Percentiles rank a stretch among this genome's conserved stretches.
Evolutionary conservation across 352 stramenopile genomes (phyloP).

Genomic region (Discostella stelligera): DNA sequence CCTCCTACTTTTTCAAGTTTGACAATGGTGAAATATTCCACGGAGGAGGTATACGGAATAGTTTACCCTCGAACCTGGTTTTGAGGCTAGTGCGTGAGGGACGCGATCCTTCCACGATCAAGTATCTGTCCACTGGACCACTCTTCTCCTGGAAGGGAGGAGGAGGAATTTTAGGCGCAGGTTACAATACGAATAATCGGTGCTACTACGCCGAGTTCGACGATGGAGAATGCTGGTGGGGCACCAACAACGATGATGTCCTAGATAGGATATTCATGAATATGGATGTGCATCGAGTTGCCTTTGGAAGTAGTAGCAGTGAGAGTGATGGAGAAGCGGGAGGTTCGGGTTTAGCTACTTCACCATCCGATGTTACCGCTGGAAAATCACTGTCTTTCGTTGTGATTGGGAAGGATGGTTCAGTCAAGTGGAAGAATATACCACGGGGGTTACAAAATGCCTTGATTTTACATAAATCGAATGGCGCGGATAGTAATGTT

Average conservation of each 20-base stretch:
- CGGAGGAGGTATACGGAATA: conserved; percentile 10
- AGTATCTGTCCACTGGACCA: conserved; percentile 64
- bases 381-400: conserved; percentile 61
- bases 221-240: conserved; percentile 71
- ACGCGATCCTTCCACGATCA: conserved; percentile 30
- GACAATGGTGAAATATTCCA: conserved; percentile 49
- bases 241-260: conserved; percentile 42
- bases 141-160: not conserved
- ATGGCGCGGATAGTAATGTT: too few relatives aligned
- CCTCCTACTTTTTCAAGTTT: conserved; percentile 61
- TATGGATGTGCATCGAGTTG: conserved; percentile 65
- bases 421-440: conserved; percentile 70
- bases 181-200: conserved; percentile 2
- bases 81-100: conserved; percentile 25
- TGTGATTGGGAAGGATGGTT: conserved; percentile 63
- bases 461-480: conserved; percentile 41
- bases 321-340: not conserved
- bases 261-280: conserved; percentile 62
- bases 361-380: not conserved
- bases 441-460: conserved; percentile 58
- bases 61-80: conserved; percentile 44
- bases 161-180: not conserved
- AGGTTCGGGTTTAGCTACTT: not conserved
- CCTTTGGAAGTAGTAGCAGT: conserved; percentile 48
- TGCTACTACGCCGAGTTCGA: conserved; percentile 75